Base-by-base conservation (phyloP, 2,329 filamentous ascomycete species). In the Fusarium proliferatum region DNA sequence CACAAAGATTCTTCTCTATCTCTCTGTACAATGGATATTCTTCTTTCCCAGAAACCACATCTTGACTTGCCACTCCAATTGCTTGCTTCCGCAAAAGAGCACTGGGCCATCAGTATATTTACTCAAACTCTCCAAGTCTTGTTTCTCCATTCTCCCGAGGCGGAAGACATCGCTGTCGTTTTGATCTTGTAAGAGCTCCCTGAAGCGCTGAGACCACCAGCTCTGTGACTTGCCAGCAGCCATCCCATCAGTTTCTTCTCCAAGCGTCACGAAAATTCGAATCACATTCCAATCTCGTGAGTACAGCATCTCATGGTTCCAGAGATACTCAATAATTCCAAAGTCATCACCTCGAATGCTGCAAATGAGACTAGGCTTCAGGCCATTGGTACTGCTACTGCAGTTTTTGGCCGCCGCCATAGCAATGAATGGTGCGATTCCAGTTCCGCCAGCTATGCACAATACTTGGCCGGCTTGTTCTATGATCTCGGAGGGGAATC, bases 51-150 rank as follows among this genome's bases (percentile, higher is more conserved):
- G 41, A 3, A 68, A 30, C 65, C 65, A 68, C 64, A 68, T 62
- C 13, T 55, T 68, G 2, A 62, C 55, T 15, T 68, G 64, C 65
- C 65, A 68, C 9, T 68, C 65, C 8, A 68, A 21, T 9, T 67
- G 65, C 6, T 62, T 68, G 6, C 64, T 61, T 0, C 65, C 64
- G 8, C 65, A 68, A 15, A 68, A 68, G 0, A 68, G 15, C 17
- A 68, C 64, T 3, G 36, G 30, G 0, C 38, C 41, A 6, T 43
- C 16, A 3, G 0, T 23, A 7, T n/a, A 1, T 2, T 3, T 8
- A 2, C n/a, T 13, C 2, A 67, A 2, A 3, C 7, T 9, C 2
- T 42, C 41, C 6, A 68, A 5, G 5, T 55, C 55, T 28, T 30
- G 8, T 10, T 16, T 30, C 15, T 55, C 55, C n/a, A 68, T 62